Evolutionary conservation across 2,329 filamentous ascomycete genomes (phyloP).

Genomic region (Penicillium sp.): DNA sequence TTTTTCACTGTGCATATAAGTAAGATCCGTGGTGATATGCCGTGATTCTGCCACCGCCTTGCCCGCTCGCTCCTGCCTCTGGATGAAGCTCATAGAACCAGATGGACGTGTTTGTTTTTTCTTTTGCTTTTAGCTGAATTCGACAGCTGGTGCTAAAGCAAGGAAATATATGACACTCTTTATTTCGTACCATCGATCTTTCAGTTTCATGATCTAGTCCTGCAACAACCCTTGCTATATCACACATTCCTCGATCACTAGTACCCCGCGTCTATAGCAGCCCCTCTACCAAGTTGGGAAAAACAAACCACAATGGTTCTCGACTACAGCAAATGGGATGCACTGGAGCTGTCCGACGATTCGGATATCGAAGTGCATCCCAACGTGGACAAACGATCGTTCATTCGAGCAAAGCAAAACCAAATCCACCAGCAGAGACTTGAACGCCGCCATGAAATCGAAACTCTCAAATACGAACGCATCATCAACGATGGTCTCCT

Average conservation of each 20-base stretch:
- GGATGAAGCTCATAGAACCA: constrained; percentile 11
- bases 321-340: constrained; percentile 66
- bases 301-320: constrained; percentile 47
- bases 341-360: constrained; percentile 94
- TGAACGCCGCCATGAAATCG: constrained; percentile 82
- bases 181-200: not conserved
- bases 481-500: constrained; percentile 90
- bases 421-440: constrained; percentile 91
- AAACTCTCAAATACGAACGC: constrained; percentile 82
- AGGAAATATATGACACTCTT: not conserved
- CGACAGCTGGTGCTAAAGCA: not conserved
- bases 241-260: not conserved
- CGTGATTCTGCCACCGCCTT: constrained; percentile 8
- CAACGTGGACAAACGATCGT: constrained; percentile 97
- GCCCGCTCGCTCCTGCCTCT: not conserved
- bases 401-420: constrained; percentile 95
- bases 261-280: constrained; percentile 1
- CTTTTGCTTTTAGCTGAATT: not conserved
- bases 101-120: constrained; percentile 1
- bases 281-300: constrained; percentile 1
- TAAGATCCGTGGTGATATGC: not conserved
- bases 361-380: constrained; percentile 98
- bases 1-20: not conserved
- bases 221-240: not conserved
- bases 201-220: not conserved